phyloP scores from a whole-genome alignment of 345 rosid genomes.

The Eutrema heterophyllum region DNA sequence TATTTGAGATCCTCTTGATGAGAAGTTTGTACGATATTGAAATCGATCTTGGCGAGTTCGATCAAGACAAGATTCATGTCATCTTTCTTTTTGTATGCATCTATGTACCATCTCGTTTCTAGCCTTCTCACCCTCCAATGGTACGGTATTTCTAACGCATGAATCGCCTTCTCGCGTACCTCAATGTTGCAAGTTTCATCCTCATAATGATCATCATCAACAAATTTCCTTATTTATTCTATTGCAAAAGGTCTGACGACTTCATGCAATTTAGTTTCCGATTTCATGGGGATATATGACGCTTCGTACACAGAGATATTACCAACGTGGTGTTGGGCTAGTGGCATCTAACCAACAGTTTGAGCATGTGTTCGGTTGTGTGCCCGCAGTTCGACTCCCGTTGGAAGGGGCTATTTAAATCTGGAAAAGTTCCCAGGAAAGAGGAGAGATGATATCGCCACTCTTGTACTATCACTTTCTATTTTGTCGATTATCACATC shows the following conservation, averaged over 20 bases:
- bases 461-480: not conserved
- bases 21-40: conserved; percentile 24
- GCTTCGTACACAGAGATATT: conserved; percentile 43
- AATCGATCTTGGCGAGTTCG: conserved; percentile 28
- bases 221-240: not conserved
- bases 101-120: conserved; percentile 31
- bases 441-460: too few species aligned
- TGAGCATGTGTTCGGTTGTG: too few species aligned
- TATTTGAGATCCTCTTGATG: conserved; percentile 35
- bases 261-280: conserved; percentile 32
- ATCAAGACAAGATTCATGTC: conserved; percentile 10
- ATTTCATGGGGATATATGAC: conserved; percentile 18
- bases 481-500: conserved; percentile 26
- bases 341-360: too few species aligned
- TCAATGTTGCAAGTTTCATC: not conserved
- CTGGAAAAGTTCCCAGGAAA: too few species aligned
- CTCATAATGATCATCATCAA: not conserved
- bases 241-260: conserved; percentile 32
- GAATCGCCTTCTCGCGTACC: conserved; percentile 10
- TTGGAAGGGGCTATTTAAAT: too few species aligned
- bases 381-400: too few species aligned
- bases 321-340: too few species aligned
- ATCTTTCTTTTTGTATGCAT: conserved; percentile 14
- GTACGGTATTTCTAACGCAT: conserved; percentile 25
- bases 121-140: conserved; percentile 24